Evolutionary conservation across 2,329 filamentous ascomycete genomes (phyloP).

Genomic region (Didymella glomerata): DNA sequence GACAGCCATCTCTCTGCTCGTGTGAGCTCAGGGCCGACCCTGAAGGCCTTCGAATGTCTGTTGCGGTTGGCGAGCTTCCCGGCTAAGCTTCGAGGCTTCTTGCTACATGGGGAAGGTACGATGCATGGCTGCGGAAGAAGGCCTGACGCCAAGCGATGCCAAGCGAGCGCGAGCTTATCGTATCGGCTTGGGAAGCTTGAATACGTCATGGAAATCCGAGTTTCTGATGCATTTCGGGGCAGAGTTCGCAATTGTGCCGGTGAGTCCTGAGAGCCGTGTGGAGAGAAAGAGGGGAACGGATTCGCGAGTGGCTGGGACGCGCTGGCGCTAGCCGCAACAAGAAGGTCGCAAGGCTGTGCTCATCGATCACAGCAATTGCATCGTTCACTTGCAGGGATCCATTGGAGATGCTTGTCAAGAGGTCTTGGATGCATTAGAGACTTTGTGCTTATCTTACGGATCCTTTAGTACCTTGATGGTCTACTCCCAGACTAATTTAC

Average conservation of each 20-base stretch:
- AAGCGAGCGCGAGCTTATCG: slow-evolving; percentile 22
- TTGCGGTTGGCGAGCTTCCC: background rate
- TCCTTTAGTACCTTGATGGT: background rate
- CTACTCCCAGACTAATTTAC: slow-evolving; percentile 36
- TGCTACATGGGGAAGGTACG: slow-evolving; percentile 30
- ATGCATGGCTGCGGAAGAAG: slow-evolving; percentile 19
- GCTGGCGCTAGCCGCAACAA: slow-evolving; percentile 2
- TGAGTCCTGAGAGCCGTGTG: background rate
- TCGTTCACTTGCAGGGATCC: slow-evolving; percentile 1
- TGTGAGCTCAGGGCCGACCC: background rate
- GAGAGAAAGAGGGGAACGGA: slow-evolving; percentile 5
- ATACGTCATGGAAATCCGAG: slow-evolving; percentile 28
- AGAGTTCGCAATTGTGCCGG: background rate
- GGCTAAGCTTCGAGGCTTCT: slow-evolving; percentile 16
- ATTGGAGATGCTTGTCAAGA: background rate
- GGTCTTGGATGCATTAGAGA: background rate
- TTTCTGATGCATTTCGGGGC: background rate
- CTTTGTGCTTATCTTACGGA: background rate
- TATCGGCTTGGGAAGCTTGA: slow-evolving; percentile 26
- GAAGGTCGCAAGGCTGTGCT: slow-evolving; percentile 2
- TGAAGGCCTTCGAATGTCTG: background rate
- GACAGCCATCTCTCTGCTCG: background rate
- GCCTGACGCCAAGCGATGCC: slow-evolving; percentile 14
- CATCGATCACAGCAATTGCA: background rate
- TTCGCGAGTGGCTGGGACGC: background rate